Percentiles rank a stretch among this genome's conserved stretches.
These are phyloP conservation scores for Claviceps fusiformis DNA, from an alignment of 2,329 filamentous ascomycete species.

Conservation along the genomic window DNA sequence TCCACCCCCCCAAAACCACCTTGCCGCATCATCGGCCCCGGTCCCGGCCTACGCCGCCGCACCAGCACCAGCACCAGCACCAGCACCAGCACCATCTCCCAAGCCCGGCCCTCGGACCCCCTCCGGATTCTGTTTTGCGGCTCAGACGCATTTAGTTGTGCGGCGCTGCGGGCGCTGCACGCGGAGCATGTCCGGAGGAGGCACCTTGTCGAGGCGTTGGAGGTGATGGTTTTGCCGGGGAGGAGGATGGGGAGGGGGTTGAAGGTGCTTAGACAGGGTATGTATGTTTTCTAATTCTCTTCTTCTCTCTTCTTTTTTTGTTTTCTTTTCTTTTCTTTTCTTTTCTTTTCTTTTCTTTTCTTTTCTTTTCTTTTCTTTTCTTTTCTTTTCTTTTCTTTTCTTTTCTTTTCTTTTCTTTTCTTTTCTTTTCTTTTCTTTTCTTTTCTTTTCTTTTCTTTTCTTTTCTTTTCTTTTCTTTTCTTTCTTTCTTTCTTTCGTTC, in stretches of 20 bases:
- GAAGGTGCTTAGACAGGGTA: slow-evolving; percentile 54
- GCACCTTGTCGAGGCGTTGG: slow-evolving; percentile 56
- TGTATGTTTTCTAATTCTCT: slow-evolving; percentile 24
- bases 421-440: no score
- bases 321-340: no score
- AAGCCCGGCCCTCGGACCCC: slow-evolving; percentile 32
- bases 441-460: not conserved
- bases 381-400: no score
- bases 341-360: no score
- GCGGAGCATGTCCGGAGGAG: slow-evolving; percentile 39
- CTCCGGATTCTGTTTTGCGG: slow-evolving; percentile 87
- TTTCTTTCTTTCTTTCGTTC: no score
- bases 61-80: not conserved
- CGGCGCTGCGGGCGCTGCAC: slow-evolving; percentile 57
- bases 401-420: no score
- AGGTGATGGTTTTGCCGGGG: slow-evolving; percentile 70
- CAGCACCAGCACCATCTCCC: not conserved
- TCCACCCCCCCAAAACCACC: not conserved
- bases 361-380: no score
- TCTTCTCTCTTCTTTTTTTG: not conserved
- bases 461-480: no score
- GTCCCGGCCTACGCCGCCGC: not conserved
- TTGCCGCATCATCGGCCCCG: not conserved
- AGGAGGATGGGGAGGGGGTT: slow-evolving; percentile 67
- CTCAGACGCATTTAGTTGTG: slow-evolving; percentile 79